A percentile compares a stretch with the other conserved stretches of the same genome.
Evolutionary conservation across 2,329 filamentous ascomycete genomes (phyloP).

Genomic region (Fulvia fulva): DNA sequence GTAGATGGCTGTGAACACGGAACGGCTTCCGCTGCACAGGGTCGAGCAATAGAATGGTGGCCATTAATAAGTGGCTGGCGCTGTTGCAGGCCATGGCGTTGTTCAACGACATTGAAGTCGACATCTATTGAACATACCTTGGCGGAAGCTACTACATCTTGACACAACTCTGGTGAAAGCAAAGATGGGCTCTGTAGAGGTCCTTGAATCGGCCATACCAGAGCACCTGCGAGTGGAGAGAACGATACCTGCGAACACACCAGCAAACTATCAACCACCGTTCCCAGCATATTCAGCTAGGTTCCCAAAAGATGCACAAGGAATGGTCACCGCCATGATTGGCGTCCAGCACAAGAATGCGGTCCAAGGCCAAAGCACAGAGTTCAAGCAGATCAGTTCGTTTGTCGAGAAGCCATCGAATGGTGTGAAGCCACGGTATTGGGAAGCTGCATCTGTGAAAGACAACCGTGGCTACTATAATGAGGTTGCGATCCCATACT

Average conservation of each 20-base stretch:
- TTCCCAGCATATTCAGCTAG: constrained; percentile 34
- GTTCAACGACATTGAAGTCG: not conserved
- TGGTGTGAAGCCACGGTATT: constrained; percentile 24
- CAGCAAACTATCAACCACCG: constrained; percentile 28
- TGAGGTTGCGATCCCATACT: constrained; percentile 39
- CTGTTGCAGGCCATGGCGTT: not conserved
- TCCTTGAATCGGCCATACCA: constrained; percentile 22
- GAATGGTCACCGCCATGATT: constrained; percentile 36
- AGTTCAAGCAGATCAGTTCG: constrained; percentile 14
- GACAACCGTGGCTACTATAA: constrained; percentile 35
- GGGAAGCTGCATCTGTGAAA: constrained; percentile 35
- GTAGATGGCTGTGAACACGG: not conserved
- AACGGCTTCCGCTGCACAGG: not conserved
- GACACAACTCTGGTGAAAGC: not conserved
- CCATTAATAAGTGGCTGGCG: not conserved
- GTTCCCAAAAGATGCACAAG: constrained; percentile 31
- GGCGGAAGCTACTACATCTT: not conserved
- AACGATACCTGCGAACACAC: constrained; percentile 21
- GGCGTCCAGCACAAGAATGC: constrained; percentile 29
- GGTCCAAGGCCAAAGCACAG: not conserved
- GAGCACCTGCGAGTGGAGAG: constrained; percentile 17
- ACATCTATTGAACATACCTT: not conserved
- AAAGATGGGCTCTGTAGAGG: constrained; percentile 15
- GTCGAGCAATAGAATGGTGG: not conserved
- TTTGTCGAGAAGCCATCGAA: constrained; percentile 22